Conservation (phyloP, 352 stramenopile genomes). For the Phytophthora sp. region DNA sequence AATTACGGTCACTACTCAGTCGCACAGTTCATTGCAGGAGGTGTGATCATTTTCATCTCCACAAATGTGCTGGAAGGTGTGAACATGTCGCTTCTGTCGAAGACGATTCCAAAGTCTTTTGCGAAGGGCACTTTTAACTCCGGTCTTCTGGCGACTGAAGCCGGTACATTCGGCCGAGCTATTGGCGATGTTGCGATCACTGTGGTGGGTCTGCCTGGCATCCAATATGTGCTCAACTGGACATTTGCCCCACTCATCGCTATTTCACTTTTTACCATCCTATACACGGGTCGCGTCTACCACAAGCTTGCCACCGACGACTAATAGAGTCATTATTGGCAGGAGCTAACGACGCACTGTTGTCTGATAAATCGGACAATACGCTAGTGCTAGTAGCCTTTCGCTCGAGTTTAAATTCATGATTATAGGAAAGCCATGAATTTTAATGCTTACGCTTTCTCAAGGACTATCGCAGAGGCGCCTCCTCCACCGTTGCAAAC, state of each 20-base stretch:
- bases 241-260: slow-evolving; percentile 75
- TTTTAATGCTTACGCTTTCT: slow-evolving; percentile 47
- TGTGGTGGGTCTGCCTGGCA: slow-evolving; percentile 76
- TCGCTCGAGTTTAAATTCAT: slow-evolving; percentile 14
- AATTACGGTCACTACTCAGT: slow-evolving; percentile 87
- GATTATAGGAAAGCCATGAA: slow-evolving; percentile 12
- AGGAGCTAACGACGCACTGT: slow-evolving; percentile 1
- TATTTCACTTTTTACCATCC: slow-evolving; percentile 58
- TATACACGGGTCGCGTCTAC: slow-evolving; percentile 81
- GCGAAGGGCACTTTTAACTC: slow-evolving; percentile 95
- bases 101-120: slow-evolving; percentile 94
- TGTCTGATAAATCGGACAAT: slow-evolving; percentile 7
- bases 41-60: slow-evolving; percentile 92
- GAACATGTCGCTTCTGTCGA: slow-evolving; percentile 93
- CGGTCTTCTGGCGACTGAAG: slow-evolving; percentile 93
- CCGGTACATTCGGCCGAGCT: slow-evolving; percentile 90
- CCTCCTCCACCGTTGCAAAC: slow-evolving; percentile 98
- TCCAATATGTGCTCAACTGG: slow-evolving; percentile 87
- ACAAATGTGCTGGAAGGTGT: slow-evolving; percentile 95
- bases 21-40: slow-evolving; percentile 86
- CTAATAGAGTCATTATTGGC: slow-evolving; percentile 20
- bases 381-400: slow-evolving; percentile 4
- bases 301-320: slow-evolving; percentile 66
- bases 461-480: slow-evolving; percentile 94
- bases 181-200: slow-evolving; percentile 89